Base-by-base conservation (phyloP, 2,329 filamentous ascomycete species). In the Colletotrichum sp. region DNA sequence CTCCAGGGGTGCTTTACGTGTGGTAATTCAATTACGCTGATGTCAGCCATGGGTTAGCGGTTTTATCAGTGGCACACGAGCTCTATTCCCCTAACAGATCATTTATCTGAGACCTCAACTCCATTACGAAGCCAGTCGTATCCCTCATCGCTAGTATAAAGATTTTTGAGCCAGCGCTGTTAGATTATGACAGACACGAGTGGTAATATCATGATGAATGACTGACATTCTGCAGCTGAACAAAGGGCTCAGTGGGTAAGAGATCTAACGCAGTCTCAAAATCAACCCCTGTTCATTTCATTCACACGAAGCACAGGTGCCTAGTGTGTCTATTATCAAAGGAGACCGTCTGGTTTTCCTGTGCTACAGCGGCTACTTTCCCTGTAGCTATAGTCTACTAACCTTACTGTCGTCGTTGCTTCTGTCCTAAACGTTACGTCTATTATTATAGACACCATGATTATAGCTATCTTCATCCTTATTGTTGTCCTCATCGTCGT, bases 191-290 rank as follows among this genome's bases (percentile, higher is more conserved):
- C 8, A 43, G 39, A n/a, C 9, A n/a, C 2, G 1, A 43, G 18
- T 10, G 16, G 9, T 43, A n/a, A 6, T 43, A 6, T 6, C 0
- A 10, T 43, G 8, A n/a, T 10, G 0, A n/a, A n/a, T 4, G 7
- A 43, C 39, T 43, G 5, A 43, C 16, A n/a, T 43, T 43, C 39
- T 43, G 9, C 18, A 43, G 39, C 18, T 43, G 18, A 10, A 43
- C 8, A 43, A 43, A 10, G 39, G 18, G 18, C 39, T 43, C 6
- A 43, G 18, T 43, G 39, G 1, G 39, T 6, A n/a, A 18, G 8
- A n/a, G 18, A 43, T 43, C 9, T n/a, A 10, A 18, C 18, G 39
- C 16, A n/a, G 18, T 43, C 16, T 43, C 39, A 6, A n/a, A n/a
- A 43, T 0, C 18, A n/a, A 10, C 18, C 39, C 5, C 18, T n/a